Percentiles rank a stretch among this genome's conserved stretches.
Evolutionary conservation across 768 basidiomycete genomes (phyloP).

Genomic region (Macrocybe gigantea): DNA sequence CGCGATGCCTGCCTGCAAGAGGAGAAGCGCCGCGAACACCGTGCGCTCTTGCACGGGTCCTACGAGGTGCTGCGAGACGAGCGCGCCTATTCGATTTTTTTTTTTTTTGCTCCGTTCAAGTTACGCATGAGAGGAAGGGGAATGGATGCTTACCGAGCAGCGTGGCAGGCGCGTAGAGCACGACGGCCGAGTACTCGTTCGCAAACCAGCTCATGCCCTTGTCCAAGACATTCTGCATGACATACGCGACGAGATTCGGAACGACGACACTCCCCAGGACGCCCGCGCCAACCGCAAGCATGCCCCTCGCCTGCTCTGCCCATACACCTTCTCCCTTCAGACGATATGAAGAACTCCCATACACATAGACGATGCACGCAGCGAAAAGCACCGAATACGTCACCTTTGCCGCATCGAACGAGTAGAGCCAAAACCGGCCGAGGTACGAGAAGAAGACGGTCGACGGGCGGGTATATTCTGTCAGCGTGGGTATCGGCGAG

Average conservation of each 20-base stretch:
- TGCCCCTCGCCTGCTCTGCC: conserved; percentile 34
- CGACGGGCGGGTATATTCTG: conserved; percentile 44
- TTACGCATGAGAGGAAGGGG: not conserved
- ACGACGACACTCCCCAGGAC: conserved; percentile 51
- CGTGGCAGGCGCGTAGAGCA: conserved; percentile 72
- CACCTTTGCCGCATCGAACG: conserved; percentile 63
- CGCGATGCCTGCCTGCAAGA: conserved; percentile 54
- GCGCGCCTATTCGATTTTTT: conserved; percentile 39
- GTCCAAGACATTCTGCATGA: conserved; percentile 57
- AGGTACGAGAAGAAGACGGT: conserved; percentile 78
- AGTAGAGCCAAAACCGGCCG: conserved; percentile 67
- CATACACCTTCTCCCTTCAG: conserved; percentile 24
- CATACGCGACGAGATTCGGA: conserved; percentile 66
- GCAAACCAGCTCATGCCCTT: conserved; percentile 86
- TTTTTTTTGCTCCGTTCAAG: too few species aligned
- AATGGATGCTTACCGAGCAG: conserved; percentile 50
- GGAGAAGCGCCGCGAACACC: conserved; percentile 51
- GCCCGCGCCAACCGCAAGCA: conserved; percentile 43
- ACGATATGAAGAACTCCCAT: too few species aligned
- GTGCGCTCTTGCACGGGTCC: conserved; percentile 53
- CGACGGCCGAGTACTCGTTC: conserved; percentile 55
- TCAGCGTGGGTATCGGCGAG: conserved; percentile 66
- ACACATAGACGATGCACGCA: conserved; percentile 35
- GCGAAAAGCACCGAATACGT: conserved; percentile 51
- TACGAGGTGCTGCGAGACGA: conserved; percentile 56